Evolutionary conservation across 163 green algal genomes (phyloP).

Genomic region (Chloromonas sp.): DNA sequence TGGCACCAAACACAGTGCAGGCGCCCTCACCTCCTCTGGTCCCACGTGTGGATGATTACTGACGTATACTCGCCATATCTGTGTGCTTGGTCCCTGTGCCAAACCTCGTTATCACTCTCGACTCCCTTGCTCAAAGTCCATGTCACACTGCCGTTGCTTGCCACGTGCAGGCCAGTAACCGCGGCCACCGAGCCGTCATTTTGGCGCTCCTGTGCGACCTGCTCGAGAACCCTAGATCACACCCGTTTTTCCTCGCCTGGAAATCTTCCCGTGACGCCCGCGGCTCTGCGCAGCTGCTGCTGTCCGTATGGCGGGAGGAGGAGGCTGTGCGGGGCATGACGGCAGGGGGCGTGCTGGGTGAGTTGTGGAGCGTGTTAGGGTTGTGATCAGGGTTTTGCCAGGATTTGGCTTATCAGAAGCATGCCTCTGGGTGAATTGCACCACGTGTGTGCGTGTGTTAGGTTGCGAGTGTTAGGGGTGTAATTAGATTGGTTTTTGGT

Average conservation of each 20-base stretch:
- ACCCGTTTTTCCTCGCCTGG: slow-evolving; percentile 59
- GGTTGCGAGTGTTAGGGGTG: too few relatives aligned
- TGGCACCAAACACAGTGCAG: not conserved
- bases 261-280: slow-evolving; percentile 24
- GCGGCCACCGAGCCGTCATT: slow-evolving; percentile 24
- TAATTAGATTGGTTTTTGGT: too few relatives aligned
- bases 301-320: slow-evolving; percentile 43
- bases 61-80: too few relatives aligned
- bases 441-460: too few relatives aligned
- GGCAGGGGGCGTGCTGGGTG: slow-evolving; percentile 24
- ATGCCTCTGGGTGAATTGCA: too few relatives aligned
- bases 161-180: not conserved
- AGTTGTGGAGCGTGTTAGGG: not conserved
- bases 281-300: slow-evolving; percentile 33
- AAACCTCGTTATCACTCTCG: not conserved
- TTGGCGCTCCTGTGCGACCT: slow-evolving; percentile 55
- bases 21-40: too few relatives aligned
- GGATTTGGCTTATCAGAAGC: too few relatives aligned
- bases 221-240: slow-evolving; percentile 40
- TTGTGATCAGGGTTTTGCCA: too few relatives aligned
- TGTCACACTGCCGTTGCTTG: not conserved
- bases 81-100: too few relatives aligned
- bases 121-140: not conserved
- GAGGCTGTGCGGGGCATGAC: slow-evolving; percentile 35
- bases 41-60: too few relatives aligned